Evolutionary conservation across 2,329 filamentous ascomycete genomes (phyloP).

Genomic region (Magnaporthiopsis incrustans): DNA sequence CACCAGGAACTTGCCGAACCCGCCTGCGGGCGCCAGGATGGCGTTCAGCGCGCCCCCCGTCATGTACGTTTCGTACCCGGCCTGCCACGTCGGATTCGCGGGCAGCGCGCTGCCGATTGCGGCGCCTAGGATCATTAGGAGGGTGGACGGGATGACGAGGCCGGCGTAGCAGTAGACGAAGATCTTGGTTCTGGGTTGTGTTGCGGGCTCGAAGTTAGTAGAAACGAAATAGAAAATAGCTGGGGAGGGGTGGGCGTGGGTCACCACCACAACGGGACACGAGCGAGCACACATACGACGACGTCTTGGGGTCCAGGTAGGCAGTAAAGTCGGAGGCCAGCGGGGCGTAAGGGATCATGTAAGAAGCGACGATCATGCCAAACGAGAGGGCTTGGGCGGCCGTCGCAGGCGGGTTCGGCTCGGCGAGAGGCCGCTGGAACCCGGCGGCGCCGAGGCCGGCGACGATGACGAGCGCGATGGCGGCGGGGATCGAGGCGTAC

Average conservation of each 20-base stretch:
- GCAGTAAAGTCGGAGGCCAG: slow-evolving; percentile 53
- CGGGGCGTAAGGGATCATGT: slow-evolving; percentile 54
- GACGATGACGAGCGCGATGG: slow-evolving; percentile 14
- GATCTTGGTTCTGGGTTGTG: slow-evolving; percentile 20
- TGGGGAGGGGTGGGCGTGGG: too few species aligned
- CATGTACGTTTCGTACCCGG: slow-evolving; percentile 42
- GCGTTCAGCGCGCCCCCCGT: slow-evolving; percentile 52
- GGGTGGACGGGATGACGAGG: slow-evolving; percentile 44
- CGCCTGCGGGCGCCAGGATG: slow-evolving; percentile 49
- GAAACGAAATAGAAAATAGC: too few species aligned
- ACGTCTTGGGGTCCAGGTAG: slow-evolving; percentile 42
- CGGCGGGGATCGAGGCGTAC: slow-evolving; percentile 14
- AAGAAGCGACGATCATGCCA: slow-evolving; percentile 53
- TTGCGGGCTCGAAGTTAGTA: neutral
- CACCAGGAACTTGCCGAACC: slow-evolving; percentile 55
- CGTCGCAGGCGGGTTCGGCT: slow-evolving; percentile 24
- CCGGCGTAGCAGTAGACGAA: slow-evolving; percentile 51
- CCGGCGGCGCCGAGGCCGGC: slow-evolving; percentile 12
- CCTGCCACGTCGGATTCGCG: slow-evolving; percentile 44
- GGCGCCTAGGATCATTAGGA: slow-evolving; percentile 55
- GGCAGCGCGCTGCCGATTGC: slow-evolving; percentile 54
- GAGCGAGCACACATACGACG: slow-evolving; percentile 14
- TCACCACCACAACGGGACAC: too few species aligned
- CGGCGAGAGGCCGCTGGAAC: slow-evolving; percentile 16
- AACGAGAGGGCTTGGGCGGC: slow-evolving; percentile 43